Percentiles rank a stretch among this genome's conserved stretches.
These are phyloP conservation scores for Penicillium angulare DNA, from an alignment of 495 filamentous ascomycete genomes.

Conservation along the genomic window DNA sequence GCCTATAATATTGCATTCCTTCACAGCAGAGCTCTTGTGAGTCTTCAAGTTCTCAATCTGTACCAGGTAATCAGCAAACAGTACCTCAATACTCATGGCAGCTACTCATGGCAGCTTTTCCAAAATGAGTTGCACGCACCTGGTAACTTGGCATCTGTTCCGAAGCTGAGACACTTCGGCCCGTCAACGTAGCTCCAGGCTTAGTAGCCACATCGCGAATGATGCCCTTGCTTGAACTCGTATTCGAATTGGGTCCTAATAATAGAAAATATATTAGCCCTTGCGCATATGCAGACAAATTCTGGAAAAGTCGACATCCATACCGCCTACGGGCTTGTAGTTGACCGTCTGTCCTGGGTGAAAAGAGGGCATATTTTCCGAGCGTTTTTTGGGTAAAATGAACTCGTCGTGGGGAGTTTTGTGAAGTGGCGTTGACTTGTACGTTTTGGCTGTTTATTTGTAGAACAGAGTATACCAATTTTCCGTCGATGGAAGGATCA, in stretches of 20 bases:
- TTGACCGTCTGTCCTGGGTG: constrained; percentile 26
- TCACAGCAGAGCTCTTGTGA: constrained; percentile 33
- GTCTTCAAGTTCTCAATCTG: constrained; percentile 37
- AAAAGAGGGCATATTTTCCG: constrained; percentile 25
- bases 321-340: constrained; percentile 39
- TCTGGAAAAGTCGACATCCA: not conserved
- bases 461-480: too few relatives aligned
- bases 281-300: not conserved
- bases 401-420: not conserved
- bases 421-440: not conserved
- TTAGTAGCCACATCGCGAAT: constrained; percentile 26
- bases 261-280: not conserved
- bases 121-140: too few relatives aligned
- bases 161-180: constrained; percentile 24
- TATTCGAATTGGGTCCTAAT: constrained; percentile 29
- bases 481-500: too few relatives aligned
- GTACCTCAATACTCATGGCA: not conserved
- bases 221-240: constrained; percentile 25
- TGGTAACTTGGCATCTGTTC: constrained; percentile 29
- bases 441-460: not conserved
- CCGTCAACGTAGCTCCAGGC: constrained; percentile 17
- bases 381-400: not conserved
- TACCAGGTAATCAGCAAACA: constrained; percentile 1
- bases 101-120: too few relatives aligned
- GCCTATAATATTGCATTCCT: constrained; percentile 35